Percentiles rank a stretch among this genome's conserved stretches.
Evolutionary conservation across 2,329 filamentous ascomycete genomes (phyloP).

Genomic region (Alternaria sp.): DNA sequence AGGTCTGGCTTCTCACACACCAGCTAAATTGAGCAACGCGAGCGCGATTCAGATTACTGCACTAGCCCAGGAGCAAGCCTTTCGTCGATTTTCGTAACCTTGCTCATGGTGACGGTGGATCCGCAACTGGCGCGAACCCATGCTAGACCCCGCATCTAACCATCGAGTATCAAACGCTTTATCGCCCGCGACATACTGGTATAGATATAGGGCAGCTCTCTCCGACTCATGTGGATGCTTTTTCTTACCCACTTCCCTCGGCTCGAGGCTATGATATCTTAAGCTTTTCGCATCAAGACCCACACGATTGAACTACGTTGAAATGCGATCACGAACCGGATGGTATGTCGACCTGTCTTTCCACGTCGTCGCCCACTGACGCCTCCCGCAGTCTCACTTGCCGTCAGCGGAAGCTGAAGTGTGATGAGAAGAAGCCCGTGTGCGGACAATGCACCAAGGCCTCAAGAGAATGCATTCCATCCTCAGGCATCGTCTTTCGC

Average conservation of each 20-base stretch:
- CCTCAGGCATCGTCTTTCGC: constrained; percentile 68
- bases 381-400: constrained; percentile 54
- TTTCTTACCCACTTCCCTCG: constrained; percentile 31
- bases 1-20: constrained; percentile 25
- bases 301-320: constrained; percentile 17
- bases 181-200: constrained; percentile 32
- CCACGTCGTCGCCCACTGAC: constrained; percentile 11
- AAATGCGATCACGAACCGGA: constrained; percentile 50
- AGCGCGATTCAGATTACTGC: constrained; percentile 39
- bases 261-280: constrained; percentile 21
- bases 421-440: constrained; percentile 66
- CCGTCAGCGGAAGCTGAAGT: constrained; percentile 68
- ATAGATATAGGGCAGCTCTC: constrained; percentile 40
- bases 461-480: constrained; percentile 65
- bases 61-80: constrained; percentile 35
- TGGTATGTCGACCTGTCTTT: constrained; percentile 36
- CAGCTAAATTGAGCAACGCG: constrained; percentile 36
- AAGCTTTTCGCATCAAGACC: constrained; percentile 16
- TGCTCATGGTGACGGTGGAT: constrained; percentile 35
- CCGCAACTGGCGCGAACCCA: constrained; percentile 43
- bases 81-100: constrained; percentile 29
- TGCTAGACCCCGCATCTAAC: constrained; percentile 44
- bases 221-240: constrained; percentile 31
- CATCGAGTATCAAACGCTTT: constrained; percentile 28
- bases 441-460: constrained; percentile 68